Conservation (phyloP, 306 rosid species). For the Trichosanthes truncata region DNA sequence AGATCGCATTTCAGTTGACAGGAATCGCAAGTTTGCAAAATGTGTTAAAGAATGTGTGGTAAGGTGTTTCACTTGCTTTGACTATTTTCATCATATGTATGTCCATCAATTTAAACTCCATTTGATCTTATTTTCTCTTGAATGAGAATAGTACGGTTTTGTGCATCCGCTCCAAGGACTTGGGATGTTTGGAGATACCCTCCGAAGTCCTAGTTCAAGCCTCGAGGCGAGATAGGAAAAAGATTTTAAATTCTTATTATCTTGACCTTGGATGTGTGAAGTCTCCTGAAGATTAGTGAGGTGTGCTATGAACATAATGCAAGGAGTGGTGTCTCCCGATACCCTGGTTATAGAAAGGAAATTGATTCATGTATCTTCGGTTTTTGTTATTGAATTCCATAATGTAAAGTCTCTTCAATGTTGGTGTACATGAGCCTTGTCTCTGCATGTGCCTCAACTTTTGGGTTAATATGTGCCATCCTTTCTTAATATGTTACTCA, state of each 20-base stretch:
- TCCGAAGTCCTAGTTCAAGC: not conserved
- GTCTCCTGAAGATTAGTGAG: not conserved
- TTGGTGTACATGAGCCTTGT: not conserved
- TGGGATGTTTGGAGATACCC: not conserved
- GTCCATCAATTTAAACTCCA: not conserved
- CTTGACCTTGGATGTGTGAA: not conserved
- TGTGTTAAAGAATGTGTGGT: conserved; percentile 85
- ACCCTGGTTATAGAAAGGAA: not conserved
- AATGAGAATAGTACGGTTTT: not conserved
- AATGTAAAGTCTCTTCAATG: not conserved
- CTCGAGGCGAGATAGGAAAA: not conserved
- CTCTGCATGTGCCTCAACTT: not conserved
- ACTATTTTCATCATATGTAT: not conserved
- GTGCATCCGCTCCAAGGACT: not conserved
- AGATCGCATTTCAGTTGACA: conserved; percentile 52
- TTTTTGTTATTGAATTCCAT: not conserved
- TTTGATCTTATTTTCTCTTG: not conserved
- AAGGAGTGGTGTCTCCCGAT: not conserved
- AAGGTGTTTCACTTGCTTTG: conserved; percentile 16
- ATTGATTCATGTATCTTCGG: not conserved
- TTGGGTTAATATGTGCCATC: not conserved
- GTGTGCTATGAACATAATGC: not conserved
- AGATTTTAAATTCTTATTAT: not conserved
- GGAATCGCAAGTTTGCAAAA: conserved; percentile 45
- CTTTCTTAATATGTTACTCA: not conserved